Conservation (phyloP, 306 rosid species). For the Aeschynomene evenia region DNA sequence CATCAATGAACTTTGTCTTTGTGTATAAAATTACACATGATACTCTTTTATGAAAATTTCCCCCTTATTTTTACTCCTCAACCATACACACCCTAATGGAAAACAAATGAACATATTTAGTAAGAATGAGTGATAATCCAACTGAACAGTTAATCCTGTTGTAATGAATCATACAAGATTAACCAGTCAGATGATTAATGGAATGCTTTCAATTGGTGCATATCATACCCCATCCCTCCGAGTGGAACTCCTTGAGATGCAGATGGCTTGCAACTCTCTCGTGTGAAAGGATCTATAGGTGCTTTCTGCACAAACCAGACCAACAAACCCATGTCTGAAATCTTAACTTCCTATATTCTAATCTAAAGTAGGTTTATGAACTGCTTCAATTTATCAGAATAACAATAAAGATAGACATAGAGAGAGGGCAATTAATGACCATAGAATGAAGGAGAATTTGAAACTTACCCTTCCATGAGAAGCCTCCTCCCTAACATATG, state of each 20-base stretch:
- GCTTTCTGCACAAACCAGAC: slow-evolving; percentile 75
- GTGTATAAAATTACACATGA: too few relatives aligned
- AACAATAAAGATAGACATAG: not conserved
- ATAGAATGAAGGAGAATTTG: slow-evolving; percentile 11
- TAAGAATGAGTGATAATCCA: slow-evolving; percentile 12
- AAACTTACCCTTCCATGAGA: slow-evolving; percentile 96
- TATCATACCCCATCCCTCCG: slow-evolving; percentile 97
- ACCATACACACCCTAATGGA: not conserved
- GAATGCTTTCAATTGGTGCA: slow-evolving; percentile 15
- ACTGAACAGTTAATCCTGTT: slow-evolving; percentile 5
- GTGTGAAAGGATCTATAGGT: slow-evolving; percentile 95
- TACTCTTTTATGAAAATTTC: too few relatives aligned
- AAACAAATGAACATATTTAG: not conserved
- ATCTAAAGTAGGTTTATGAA: not conserved
- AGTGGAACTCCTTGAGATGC: slow-evolving; percentile 99
- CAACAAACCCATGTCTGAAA: slow-evolving; percentile 27
- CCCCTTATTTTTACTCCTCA: too few relatives aligned
- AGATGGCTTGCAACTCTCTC: slow-evolving; percentile 96
- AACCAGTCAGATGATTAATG: slow-evolving; percentile 24
- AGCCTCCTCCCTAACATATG: slow-evolving; percentile 97
- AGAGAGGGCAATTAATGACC: slow-evolving; percentile 4
- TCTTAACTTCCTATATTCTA: slow-evolving; percentile 29
- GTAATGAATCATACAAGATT: not conserved
- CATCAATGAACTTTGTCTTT: too few relatives aligned
- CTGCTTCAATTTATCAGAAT: not conserved